A percentile compares a stretch with the other conserved stretches of the same genome.
Conservation (phyloP, 345 rosid genomes). For the Aquilaria yunnanensis region DNA sequence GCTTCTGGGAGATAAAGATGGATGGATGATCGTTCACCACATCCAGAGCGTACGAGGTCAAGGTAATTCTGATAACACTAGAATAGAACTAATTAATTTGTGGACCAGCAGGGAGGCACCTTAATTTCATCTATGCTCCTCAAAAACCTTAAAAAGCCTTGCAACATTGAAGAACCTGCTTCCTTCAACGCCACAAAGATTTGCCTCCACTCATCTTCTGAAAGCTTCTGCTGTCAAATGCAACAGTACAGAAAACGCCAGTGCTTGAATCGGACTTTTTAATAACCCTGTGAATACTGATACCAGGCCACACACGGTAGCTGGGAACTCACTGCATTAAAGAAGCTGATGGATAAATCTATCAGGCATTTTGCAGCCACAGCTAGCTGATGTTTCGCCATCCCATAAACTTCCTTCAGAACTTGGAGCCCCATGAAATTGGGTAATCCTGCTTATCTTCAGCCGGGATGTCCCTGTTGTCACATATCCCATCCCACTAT, state of each 20-base stretch:
- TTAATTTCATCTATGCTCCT: slow-evolving; percentile 54
- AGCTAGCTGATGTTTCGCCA: slow-evolving; percentile 58
- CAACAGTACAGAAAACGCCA: slow-evolving; percentile 57
- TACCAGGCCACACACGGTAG: slow-evolving; percentile 34
- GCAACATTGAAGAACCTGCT: slow-evolving; percentile 48
- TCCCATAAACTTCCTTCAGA: slow-evolving; percentile 53
- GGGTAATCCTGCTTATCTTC: slow-evolving; percentile 35
- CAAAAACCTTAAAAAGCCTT: slow-evolving; percentile 57
- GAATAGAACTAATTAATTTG: neutral
- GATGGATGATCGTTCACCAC: slow-evolving; percentile 32
- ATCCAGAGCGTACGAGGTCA: slow-evolving; percentile 38
- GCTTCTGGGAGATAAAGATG: slow-evolving; percentile 30
- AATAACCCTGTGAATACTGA: slow-evolving; percentile 56
- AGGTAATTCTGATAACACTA: slow-evolving; percentile 56
- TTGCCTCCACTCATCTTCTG: slow-evolving; percentile 65
- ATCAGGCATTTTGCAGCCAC: slow-evolving; percentile 59
- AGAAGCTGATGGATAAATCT: slow-evolving; percentile 53
- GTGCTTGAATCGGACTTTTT: slow-evolving; percentile 61
- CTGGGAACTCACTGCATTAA: slow-evolving; percentile 50
- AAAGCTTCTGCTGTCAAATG: slow-evolving; percentile 47
- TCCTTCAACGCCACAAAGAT: slow-evolving; percentile 59
- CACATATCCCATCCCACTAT: slow-evolving; percentile 23
- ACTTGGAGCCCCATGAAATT: slow-evolving; percentile 29
- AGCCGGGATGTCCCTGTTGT: slow-evolving; percentile 29
- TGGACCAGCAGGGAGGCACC: slow-evolving; percentile 23